Evolutionary conservation across 371 early-diverging fungal genomes (phyloP).

Genomic region (Apophysomyces sp.): DNA sequence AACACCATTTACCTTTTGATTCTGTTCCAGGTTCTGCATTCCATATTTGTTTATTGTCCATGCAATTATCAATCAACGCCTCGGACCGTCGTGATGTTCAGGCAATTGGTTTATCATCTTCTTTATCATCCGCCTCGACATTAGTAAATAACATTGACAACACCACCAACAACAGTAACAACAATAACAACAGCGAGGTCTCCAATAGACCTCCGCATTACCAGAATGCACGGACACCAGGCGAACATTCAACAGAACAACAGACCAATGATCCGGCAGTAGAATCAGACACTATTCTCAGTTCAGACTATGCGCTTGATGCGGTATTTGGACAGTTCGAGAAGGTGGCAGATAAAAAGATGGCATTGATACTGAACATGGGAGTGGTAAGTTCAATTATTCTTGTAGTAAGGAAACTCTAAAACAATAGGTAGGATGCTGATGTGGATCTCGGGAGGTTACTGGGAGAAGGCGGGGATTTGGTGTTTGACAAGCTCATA

Average conservation of each 20-base stretch:
- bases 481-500: conserved; percentile 78
- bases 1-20: background rate
- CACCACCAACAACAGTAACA: background rate
- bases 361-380: conserved; percentile 37
- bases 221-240: background rate
- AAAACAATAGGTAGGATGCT: conserved; percentile 35
- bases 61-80: background rate
- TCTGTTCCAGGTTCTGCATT: background rate
- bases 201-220: background rate
- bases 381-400: conserved; percentile 30
- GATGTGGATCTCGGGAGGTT: conserved; percentile 67
- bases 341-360: conserved; percentile 41
- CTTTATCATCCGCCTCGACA: background rate
- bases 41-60: background rate
- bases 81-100: background rate
- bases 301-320: conserved; percentile 49
- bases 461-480: conserved; percentile 73
- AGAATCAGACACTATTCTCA: conserved; percentile 14
- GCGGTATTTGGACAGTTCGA: conserved; percentile 48
- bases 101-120: background rate
- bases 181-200: background rate
- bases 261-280: background rate
- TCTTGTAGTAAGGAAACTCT: background rate
- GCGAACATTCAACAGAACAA: background rate
- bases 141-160: background rate